These are phyloP conservation scores for Microthyrium microscopicum DNA, from an alignment of 2,329 filamentous ascomycete species.

Conservation along the genomic window DNA sequence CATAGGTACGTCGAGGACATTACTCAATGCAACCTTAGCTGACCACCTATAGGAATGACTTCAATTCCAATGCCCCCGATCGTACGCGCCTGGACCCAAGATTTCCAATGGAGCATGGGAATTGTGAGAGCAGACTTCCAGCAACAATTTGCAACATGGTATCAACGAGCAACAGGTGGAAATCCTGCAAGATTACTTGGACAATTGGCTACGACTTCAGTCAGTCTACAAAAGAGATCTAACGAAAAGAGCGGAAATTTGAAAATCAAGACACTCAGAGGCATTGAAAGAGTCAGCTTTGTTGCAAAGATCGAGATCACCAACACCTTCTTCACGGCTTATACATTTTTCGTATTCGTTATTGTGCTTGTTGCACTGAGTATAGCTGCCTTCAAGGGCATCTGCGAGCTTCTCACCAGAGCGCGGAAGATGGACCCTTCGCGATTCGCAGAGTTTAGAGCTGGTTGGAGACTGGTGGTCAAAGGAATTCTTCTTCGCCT, in stretches of 20 bases:
- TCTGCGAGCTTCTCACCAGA: conserved; percentile 61
- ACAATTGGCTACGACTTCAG: conserved; percentile 55
- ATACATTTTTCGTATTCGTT: conserved; percentile 78
- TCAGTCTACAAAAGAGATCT: conserved; percentile 61
- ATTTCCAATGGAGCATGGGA: conserved; percentile 97
- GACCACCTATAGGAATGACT: conserved; percentile 73
- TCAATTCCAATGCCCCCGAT: conserved; percentile 70
- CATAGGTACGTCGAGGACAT: too few relatives aligned
- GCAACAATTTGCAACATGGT: conserved; percentile 84
- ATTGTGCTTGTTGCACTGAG: conserved; percentile 56
- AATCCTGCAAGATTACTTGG: conserved; percentile 65
- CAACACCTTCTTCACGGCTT: conserved; percentile 84
- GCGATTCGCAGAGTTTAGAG: conserved; percentile 84
- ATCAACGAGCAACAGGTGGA: conserved; percentile 82
- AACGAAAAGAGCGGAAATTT: conserved; percentile 17
- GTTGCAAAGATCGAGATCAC: conserved; percentile 68
- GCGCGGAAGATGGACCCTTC: conserved; percentile 64
- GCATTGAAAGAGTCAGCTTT: conserved; percentile 83
- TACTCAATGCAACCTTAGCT: too few relatives aligned
- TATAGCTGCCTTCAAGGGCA: conserved; percentile 63
- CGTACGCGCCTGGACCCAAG: conserved; percentile 84
- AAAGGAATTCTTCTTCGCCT: conserved; percentile 89
- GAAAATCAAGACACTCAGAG: conserved; percentile 42
- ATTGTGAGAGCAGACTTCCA: conserved; percentile 75
- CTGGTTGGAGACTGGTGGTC: conserved; percentile 80